Evolutionary conservation across 306 rosid genomes (phyloP).

Genomic region (Glycyrrhiza uralensis): DNA sequence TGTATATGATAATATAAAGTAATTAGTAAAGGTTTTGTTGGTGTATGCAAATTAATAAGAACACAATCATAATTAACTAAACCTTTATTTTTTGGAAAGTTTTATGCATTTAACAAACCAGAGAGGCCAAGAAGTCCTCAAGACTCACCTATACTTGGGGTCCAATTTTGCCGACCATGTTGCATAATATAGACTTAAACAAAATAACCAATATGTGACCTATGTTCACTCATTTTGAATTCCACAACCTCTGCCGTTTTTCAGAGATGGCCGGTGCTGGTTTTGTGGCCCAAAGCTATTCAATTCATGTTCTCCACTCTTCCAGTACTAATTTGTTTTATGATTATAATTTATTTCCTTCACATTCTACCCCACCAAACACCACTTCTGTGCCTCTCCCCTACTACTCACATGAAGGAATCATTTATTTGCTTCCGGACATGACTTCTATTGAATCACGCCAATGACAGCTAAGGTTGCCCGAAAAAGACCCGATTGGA

Average conservation of each 20-base stretch:
- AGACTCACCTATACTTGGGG: conserved; percentile 10
- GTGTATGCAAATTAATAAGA: background rate
- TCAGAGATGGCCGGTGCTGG: conserved; percentile 40
- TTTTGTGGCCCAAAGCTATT: conserved; percentile 39
- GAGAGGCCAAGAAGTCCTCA: background rate
- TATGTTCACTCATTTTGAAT: conserved; percentile 35
- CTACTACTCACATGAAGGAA: conserved; percentile 49
- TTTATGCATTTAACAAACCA: background rate
- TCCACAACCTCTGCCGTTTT: background rate
- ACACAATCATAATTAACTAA: conserved; percentile 12
- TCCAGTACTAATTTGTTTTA: background rate
- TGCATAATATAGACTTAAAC: background rate
- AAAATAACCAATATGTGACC: background rate
- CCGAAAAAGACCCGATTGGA: conserved; percentile 18
- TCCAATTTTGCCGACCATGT: conserved; percentile 16
- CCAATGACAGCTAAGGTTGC: conserved; percentile 51
- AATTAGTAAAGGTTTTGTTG: background rate
- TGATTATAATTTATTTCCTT: conserved; percentile 32
- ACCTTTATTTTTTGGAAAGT: background rate
- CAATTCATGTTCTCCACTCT: conserved; percentile 26
- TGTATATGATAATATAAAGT: background rate
- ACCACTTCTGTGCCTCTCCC: conserved; percentile 14
- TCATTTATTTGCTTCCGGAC: conserved; percentile 63
- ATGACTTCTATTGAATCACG: conserved; percentile 46
- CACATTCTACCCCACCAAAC: conserved; percentile 46